phyloP scores from a whole-genome alignment of 331 rosid genomes.

The Cydonia oblonga region DNA sequence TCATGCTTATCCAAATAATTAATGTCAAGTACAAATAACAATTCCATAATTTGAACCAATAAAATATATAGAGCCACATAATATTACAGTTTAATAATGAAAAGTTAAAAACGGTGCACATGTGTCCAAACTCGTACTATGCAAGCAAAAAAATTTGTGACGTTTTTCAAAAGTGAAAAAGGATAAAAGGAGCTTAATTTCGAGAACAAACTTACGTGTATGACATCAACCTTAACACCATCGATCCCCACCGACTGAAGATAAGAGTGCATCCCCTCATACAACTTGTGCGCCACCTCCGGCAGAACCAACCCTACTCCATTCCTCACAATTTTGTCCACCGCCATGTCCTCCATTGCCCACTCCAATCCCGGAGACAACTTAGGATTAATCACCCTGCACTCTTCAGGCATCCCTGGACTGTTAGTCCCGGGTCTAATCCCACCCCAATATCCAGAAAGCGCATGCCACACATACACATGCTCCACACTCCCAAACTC shows the following conservation, averaged over 20 bases:
- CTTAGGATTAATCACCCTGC: conserved; percentile 33
- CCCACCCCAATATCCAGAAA: conserved; percentile 85
- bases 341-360: conserved; percentile 57
- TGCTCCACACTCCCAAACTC: conserved; percentile 40
- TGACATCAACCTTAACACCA: conserved; percentile 76
- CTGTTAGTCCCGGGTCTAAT: conserved; percentile 29
- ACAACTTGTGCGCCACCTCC: conserved; percentile 31
- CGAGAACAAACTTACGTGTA: neutral
- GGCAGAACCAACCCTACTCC: conserved; percentile 69
- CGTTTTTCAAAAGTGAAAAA: too few relatives aligned
- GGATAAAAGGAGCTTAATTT: too few relatives aligned
- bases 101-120: too few relatives aligned
- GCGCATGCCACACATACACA: conserved; percentile 75
- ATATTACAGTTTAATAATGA: too few relatives aligned
- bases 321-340: conserved; percentile 31
- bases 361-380: conserved; percentile 29
- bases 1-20: too few relatives aligned
- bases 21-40: too few relatives aligned
- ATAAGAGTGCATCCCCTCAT: conserved; percentile 44
- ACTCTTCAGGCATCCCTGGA: conserved; percentile 26
- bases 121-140: too few relatives aligned
- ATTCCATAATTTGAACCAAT: too few relatives aligned
- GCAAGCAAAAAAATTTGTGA: too few relatives aligned
- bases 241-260: conserved; percentile 53
- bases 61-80: too few relatives aligned